These are phyloP conservation scores for Phlebiopsis flavidoalba DNA, from an alignment of 768 basidiomycete species.

Conservation along the genomic window DNA sequence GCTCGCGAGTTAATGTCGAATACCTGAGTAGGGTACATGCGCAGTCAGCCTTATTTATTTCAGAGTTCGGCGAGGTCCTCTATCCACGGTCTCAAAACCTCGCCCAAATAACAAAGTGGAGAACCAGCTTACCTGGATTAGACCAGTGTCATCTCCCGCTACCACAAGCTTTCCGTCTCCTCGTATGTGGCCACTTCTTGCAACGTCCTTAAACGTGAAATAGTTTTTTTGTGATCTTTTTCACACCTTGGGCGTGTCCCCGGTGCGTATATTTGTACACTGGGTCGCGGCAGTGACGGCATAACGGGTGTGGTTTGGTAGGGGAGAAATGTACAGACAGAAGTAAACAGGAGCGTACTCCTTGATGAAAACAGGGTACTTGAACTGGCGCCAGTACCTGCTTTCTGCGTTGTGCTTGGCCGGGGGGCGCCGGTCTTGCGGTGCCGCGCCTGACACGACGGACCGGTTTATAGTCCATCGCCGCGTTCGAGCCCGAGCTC, in stretches of 20 bases:
- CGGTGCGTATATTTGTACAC: conserved; percentile 94
- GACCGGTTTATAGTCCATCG: conserved; percentile 84
- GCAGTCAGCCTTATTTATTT: neutral
- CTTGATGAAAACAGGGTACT: conserved; percentile 90
- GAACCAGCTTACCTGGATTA: conserved; percentile 57
- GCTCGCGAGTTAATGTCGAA: conserved; percentile 92
- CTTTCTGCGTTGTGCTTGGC: conserved; percentile 70
- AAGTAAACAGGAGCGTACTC: conserved; percentile 91
- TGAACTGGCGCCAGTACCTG: conserved; percentile 83
- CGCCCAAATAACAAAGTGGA: neutral
- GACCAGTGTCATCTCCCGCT: conserved; percentile 91
- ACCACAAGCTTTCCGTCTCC: conserved; percentile 92
- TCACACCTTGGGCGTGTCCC: too few relatives aligned
- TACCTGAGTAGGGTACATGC: conserved; percentile 39
- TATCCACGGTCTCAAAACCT: conserved; percentile 7
- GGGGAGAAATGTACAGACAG: conserved; percentile 84
- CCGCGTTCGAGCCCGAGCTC: conserved; percentile 6
- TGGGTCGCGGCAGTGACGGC: conserved; percentile 92
- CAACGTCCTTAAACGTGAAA: conserved; percentile 97
- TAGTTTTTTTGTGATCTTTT: conserved; percentile 94
- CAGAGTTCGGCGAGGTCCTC: neutral
- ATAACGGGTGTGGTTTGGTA: conserved; percentile 83
- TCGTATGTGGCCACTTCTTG: conserved; percentile 83
- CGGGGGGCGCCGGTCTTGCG: conserved; percentile 48
- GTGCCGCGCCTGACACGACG: conserved; percentile 52